A percentile compares a stretch with the other conserved stretches of the same genome.
These are phyloP conservation scores for Lophiostoma macrostomum DNA, from an alignment of 495 filamentous ascomycete genomes.

Conservation along the genomic window DNA sequence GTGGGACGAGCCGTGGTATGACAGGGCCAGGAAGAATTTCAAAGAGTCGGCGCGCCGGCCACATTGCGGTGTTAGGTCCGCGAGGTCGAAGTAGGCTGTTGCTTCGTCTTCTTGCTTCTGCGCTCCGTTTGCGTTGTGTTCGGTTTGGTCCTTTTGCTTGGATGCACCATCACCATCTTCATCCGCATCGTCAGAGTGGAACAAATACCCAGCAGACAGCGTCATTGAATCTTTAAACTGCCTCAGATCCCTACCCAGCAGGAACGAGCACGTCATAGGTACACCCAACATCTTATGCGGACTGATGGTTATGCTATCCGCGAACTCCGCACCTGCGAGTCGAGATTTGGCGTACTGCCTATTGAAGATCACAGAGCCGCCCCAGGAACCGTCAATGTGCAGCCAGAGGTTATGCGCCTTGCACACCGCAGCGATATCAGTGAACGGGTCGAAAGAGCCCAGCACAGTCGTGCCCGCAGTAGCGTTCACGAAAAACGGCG, in stretches of 20 bases:
- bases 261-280: slow-evolving; percentile 85
- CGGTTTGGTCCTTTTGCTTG: too few relatives aligned
- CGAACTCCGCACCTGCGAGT: slow-evolving; percentile 61
- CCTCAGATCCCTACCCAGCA: slow-evolving; percentile 70
- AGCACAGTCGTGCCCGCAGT: slow-evolving; percentile 93
- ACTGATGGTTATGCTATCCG: slow-evolving; percentile 79
- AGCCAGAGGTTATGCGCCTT: slow-evolving; percentile 73
- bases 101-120: too few relatives aligned
- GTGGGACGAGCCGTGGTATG: slow-evolving; percentile 73
- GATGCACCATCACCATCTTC: too few relatives aligned
- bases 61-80: slow-evolving; percentile 89
- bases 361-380: slow-evolving; percentile 80
- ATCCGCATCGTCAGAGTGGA: slow-evolving; percentile 58
- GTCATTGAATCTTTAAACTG: slow-evolving; percentile 80
- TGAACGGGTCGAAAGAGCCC: slow-evolving; percentile 83
- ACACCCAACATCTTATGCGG: slow-evolving; percentile 97
- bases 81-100: slow-evolving; percentile 79
- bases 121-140: too few relatives aligned
- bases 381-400: slow-evolving; percentile 90
- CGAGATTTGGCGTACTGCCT: slow-evolving; percentile 57
- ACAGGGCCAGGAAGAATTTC: slow-evolving; percentile 83
- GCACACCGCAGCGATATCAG: slow-evolving; percentile 69
- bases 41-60: slow-evolving; percentile 80
- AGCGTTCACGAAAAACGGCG: slow-evolving; percentile 92
- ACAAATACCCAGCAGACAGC: slow-evolving; percentile 82